Conservation (phyloP, 1,139 yeast genomes). For the Nakaseomyces sp. region DNA sequence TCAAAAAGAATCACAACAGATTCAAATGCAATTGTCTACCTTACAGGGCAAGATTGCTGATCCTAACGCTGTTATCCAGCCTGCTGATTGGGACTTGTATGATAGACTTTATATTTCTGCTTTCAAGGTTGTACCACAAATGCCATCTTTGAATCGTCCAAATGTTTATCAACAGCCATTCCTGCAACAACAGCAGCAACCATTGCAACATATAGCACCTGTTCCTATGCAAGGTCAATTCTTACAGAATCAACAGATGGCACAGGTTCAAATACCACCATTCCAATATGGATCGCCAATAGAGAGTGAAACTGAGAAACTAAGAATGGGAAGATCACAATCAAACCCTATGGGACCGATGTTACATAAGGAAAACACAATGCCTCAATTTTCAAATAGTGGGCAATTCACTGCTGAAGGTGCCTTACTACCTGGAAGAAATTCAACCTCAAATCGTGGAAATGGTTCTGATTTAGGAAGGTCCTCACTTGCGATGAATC, state of each 20-base stretch:
- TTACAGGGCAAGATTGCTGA: slow-evolving; percentile 22
- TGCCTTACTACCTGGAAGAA: neutral
- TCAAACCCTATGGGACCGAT: slow-evolving; percentile 3
- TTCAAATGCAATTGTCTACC: slow-evolving; percentile 27
- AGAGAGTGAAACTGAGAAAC: neutral
- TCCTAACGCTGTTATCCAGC: slow-evolving; percentile 13
- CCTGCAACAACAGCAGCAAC: neutral
- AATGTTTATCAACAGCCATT: neutral
- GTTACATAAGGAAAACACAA: neutral
- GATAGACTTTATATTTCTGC: slow-evolving; percentile 23
- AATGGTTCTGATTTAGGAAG: neutral
- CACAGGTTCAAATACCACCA: neutral
- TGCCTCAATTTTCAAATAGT: neutral
- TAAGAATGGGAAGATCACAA: neutral
- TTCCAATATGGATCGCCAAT: neutral
- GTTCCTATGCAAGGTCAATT: neutral
- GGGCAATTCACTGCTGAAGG: neutral
- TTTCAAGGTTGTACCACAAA: slow-evolving; percentile 28
- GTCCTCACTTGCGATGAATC: neutral
- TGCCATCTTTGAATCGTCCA: slow-evolving; percentile 13
- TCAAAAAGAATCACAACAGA: slow-evolving; percentile 31
- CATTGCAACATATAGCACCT: neutral
- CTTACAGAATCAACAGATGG: neutral
- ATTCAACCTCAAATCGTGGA: neutral
- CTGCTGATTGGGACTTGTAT: slow-evolving; percentile 16